These are phyloP conservation scores for Kappamyces sp. DNA, from an alignment of 192 early-diverging fungal genomes.

Conservation along the genomic window DNA sequence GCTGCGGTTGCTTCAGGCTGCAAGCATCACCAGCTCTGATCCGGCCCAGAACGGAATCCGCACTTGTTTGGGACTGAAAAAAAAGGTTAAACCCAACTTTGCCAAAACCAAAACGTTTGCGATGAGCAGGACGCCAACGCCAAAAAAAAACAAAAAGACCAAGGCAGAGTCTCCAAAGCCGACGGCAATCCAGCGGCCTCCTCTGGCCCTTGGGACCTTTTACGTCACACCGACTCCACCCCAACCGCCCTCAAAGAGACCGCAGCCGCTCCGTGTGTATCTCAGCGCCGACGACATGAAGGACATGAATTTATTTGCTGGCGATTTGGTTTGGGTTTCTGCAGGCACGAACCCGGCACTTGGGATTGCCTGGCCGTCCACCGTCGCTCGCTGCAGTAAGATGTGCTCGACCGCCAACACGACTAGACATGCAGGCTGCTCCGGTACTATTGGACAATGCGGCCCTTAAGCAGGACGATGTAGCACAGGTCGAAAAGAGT, in stretches of 20 bases:
- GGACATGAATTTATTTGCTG: slow-evolving; percentile 6
- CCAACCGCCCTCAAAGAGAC: neutral
- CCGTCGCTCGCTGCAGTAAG: slow-evolving; percentile 7
- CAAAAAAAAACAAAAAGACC: neutral
- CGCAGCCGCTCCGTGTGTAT: slow-evolving; percentile 20
- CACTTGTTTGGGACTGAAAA: too few species aligned
- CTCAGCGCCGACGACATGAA: slow-evolving; percentile 18
- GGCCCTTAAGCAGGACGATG: slow-evolving; percentile 40
- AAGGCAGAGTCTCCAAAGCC: neutral
- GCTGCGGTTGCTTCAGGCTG: too few species aligned
- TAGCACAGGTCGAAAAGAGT: slow-evolving; percentile 18
- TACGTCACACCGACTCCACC: neutral
- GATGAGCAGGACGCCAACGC: neutral
- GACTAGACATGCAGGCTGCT: slow-evolving; percentile 42
- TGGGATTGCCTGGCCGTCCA: slow-evolving; percentile 54
- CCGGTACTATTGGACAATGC: slow-evolving; percentile 29
- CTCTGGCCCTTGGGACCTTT: neutral
- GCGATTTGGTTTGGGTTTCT: slow-evolving; percentile 11
- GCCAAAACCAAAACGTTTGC: too few species aligned
- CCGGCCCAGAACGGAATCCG: too few species aligned
- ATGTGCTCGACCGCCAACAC: slow-evolving; percentile 21
- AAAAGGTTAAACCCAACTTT: too few species aligned
- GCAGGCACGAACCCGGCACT: slow-evolving; percentile 21
- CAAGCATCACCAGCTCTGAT: too few species aligned
- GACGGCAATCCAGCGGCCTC: neutral